Base-by-base conservation (phyloP, 306 rosid genomes). In the Psophocarpus tetragonolobus region DNA sequence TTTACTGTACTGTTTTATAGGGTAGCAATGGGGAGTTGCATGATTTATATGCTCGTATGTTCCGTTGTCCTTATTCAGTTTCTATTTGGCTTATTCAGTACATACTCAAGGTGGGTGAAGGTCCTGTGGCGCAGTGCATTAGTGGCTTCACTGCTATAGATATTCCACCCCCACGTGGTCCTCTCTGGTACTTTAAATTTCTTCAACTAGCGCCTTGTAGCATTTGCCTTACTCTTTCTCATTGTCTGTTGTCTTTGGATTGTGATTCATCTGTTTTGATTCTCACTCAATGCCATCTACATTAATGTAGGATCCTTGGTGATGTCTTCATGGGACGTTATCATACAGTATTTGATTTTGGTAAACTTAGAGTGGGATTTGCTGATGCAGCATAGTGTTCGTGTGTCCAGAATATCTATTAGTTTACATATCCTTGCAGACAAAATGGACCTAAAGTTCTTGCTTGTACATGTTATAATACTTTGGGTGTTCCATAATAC, bases 321-420 rank as follows among this genome's bases (percentile, higher is more conserved):
- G 98, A 94, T 54, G 39, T 92, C 68, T 94, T 94, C 87, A 89
- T 92, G 95, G 97, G 98, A 8, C 87, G 84, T n/a, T 94, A 94
- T 86, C 97, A 94, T 80, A 94, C 98, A 1, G 90, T 92, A 78
- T 94, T 94, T 67, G 98, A 94, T 82, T 89, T 17, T 56, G 97
- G 97, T 9, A 74, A 87, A 1, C 29, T 15, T 54, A 88, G 93
- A 85, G 91, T 94, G 9, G 98, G 98, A 79, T 94, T 94, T 82
- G 97, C 97, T 2, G 86, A 82, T 38, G 98, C 98, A 53, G 97
- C 91, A 9, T 94, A 81, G 87, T 58, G 67, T 10, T 35, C 14
- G 54, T 4, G 63, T 30, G 58, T 68, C 47, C 58, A 15, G 63
- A 15, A 23, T 42, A n/a, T 67, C 66, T 48, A 66, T 42, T 14